Evolutionary conservation across 257 asterid species (phyloP).

Genomic region (Forsythia viridissima): DNA sequence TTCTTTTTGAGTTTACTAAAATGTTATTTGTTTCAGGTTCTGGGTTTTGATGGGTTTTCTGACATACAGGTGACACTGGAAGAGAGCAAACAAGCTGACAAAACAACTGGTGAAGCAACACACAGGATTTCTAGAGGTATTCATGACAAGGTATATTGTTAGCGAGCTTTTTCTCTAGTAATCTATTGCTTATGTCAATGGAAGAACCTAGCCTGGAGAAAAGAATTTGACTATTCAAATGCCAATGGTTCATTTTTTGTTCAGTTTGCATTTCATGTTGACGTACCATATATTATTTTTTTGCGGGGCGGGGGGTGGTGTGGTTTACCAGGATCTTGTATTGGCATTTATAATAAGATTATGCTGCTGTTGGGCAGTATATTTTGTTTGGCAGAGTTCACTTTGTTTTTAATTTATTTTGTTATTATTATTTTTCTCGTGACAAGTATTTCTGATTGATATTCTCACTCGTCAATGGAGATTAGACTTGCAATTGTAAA

Average conservation of each 20-base stretch:
- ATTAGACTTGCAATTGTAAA: not conserved
- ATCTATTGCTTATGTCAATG: not conserved
- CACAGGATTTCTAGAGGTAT: slow-evolving; percentile 85
- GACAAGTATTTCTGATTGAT: not conserved
- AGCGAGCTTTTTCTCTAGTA: not conserved
- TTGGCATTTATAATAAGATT: not conserved
- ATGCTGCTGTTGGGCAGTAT: not conserved
- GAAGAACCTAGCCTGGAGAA: not conserved
- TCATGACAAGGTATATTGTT: slow-evolving; percentile 63
- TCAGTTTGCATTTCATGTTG: not conserved
- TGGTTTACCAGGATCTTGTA: too few relatives aligned
- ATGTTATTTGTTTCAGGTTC: not conserved
- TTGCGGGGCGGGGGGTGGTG: too few relatives aligned
- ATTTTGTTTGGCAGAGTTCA: too few relatives aligned
- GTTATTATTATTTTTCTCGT: not conserved
- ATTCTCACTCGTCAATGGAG: not conserved
- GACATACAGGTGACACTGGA: slow-evolving; percentile 58
- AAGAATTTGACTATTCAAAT: not conserved
- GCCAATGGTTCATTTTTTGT: not conserved
- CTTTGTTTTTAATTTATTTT: not conserved
- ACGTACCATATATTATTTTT: not conserved
- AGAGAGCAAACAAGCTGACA: slow-evolving; percentile 80
- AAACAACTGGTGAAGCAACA: slow-evolving; percentile 75
- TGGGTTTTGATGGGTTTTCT: not conserved
- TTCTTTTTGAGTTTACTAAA: not conserved